Base-by-base conservation (phyloP, 306 rosid genomes). In the Cucurbita argyrosperma region DNA sequence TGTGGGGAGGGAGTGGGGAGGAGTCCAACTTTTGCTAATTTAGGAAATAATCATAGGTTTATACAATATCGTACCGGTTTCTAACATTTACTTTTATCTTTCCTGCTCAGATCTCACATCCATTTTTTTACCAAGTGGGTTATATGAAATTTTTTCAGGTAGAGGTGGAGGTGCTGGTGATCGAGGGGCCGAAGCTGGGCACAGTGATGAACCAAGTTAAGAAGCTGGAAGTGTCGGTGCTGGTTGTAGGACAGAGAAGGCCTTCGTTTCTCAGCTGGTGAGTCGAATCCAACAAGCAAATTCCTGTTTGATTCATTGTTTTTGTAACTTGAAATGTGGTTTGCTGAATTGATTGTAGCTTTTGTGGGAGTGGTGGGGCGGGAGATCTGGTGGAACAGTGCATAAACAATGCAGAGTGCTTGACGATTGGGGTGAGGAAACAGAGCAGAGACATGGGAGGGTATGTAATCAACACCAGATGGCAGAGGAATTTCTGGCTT, bases 401-500 rank as follows among this genome's bases (percentile, higher is more conserved):
- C 87, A 91, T 94, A 65, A 80, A 89, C 51, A 82, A 79, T 4
- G 92, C 88, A 58, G 97, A 94, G 80, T 94, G 99, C 80, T 84
- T 87, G 88, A 94, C 99, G 5, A 80, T 94, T 15, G 99, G 99
- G 77, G 99, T 94, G 78, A 88, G 96, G 82, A 94, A 89, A 85
- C 90, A 92, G 80, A 88, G 97, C 86, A 85, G 80, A 37, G 97
- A 94, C 62, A 88, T 83, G 53, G 81, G 89, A 38, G 97, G 97
- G 59, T 94, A 91, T 79, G 81, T 89, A 7, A 88, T 94, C 83
- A 91, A 88, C 84, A 94, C 96, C 59, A 89, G 91, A 85, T 89
- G 96, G 97, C 99, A 91, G 90, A 94, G 88, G 86, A 82, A 91
- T 77, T 94, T 89, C 85, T 94, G 99, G 99, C 96, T 94, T 67